Conservation (phyloP, 2,329 filamentous ascomycete genomes). For the Sporothrix euskadiensis region DNA sequence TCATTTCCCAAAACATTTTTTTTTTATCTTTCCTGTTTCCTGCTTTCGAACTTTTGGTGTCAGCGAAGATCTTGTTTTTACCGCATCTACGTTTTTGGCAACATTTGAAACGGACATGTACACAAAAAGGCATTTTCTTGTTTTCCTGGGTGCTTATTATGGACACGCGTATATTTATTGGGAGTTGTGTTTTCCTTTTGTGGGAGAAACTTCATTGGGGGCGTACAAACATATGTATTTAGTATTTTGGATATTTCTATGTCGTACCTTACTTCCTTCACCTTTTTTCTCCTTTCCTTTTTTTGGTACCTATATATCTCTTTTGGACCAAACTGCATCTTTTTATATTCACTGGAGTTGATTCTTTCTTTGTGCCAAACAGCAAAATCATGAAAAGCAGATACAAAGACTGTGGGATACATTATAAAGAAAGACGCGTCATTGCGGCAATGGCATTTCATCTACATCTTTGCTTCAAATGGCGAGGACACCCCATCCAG, state of each 20-base stretch:
- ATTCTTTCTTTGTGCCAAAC: neutral
- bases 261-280: neutral
- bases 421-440: neutral
- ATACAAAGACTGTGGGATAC: neutral
- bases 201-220: neutral
- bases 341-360: neutral
- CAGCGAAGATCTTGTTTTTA: neutral
- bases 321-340: neutral
- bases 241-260: neutral
- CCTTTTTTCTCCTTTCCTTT: neutral
- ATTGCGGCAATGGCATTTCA: neutral
- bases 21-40: neutral
- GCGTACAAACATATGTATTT: slow-evolving; percentile 8
- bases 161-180: neutral
- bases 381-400: neutral
- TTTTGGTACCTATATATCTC: slow-evolving; percentile 1
- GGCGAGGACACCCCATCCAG: too few species aligned
- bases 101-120: slow-evolving; percentile 15
- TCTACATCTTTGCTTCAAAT: neutral
- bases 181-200: neutral
- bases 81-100: slow-evolving; percentile 16
- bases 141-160: neutral
- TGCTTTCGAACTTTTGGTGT: neutral
- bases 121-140: neutral
- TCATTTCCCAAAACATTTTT: neutral